A percentile compares a stretch with the other conserved stretches of the same genome.
These are phyloP conservation scores for Penicillium nordicum DNA, from an alignment of 2,329 filamentous ascomycete genomes.

Conservation along the genomic window DNA sequence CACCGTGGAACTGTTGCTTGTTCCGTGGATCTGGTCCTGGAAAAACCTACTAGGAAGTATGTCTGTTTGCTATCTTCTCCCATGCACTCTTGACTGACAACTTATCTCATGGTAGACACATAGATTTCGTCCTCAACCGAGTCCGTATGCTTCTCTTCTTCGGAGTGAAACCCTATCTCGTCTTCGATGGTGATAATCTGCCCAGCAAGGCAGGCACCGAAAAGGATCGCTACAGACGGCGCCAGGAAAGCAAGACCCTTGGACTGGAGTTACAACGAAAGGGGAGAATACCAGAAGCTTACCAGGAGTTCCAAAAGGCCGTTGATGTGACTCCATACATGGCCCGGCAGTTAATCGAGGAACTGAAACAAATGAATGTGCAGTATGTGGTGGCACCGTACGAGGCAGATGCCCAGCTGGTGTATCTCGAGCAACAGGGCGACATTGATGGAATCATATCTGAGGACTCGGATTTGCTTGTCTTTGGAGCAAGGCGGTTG, in stretches of 20 bases:
- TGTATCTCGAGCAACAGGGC: slow-evolving; percentile 84
- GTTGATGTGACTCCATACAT: slow-evolving; percentile 95
- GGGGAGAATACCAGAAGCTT: slow-evolving; percentile 75
- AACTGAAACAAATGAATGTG: slow-evolving; percentile 74
- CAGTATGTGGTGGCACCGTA: slow-evolving; percentile 94
- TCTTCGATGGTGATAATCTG: slow-evolving; percentile 93
- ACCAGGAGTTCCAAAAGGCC: slow-evolving; percentile 86
- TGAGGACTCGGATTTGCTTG: slow-evolving; percentile 92
- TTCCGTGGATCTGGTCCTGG: slow-evolving; percentile 84
- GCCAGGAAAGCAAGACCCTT: slow-evolving; percentile 70
- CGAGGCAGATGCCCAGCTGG: slow-evolving; percentile 95
- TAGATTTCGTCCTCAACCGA: slow-evolving; percentile 84
- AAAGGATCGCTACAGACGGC: slow-evolving; percentile 66
- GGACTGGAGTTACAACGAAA: slow-evolving; percentile 78
- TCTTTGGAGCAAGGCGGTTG: slow-evolving; percentile 87
- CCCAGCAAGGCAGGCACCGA: slow-evolving; percentile 92
- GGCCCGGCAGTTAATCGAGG: slow-evolving; percentile 87
- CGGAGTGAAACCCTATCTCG: slow-evolving; percentile 87
- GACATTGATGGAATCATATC: slow-evolving; percentile 85
- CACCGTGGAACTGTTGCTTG: slow-evolving; percentile 89
- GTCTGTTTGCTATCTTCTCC: slow-evolving; percentile 19
- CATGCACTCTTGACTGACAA: background rate
- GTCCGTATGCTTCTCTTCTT: slow-evolving; percentile 94
- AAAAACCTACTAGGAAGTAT: slow-evolving; percentile 82
- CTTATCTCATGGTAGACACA: slow-evolving; percentile 58